Evolutionary conservation across 2,329 filamentous ascomycete species (phyloP).

Genomic region (Aspergillus arachidicola): DNA sequence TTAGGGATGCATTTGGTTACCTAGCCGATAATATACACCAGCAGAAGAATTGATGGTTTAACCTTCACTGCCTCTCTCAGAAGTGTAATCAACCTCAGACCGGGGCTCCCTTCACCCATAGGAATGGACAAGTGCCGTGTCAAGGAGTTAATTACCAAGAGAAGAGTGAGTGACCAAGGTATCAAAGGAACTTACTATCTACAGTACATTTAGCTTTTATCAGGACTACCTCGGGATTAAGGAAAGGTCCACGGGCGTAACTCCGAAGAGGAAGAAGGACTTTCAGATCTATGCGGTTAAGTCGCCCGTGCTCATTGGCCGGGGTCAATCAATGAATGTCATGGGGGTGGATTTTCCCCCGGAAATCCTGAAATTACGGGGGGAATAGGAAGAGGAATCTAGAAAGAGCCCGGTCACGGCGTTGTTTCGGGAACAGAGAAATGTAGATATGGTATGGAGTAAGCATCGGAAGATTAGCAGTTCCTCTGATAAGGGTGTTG

Average conservation of each 20-base stretch:
- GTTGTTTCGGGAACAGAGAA: neutral
- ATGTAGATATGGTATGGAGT: neutral
- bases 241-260: neutral
- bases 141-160: neutral
- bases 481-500: slow-evolving; percentile 26
- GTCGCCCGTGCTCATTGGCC: slow-evolving; percentile 20
- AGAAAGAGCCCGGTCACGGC: neutral
- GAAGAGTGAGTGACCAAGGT: neutral
- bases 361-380: neutral
- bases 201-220: slow-evolving; percentile 17
- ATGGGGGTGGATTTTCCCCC: slow-evolving; percentile 11
- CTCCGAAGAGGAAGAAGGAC: neutral
- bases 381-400: neutral
- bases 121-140: neutral
- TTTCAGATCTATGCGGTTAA: neutral
- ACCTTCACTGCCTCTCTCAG: neutral
- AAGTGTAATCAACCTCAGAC: neutral
- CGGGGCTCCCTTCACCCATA: neutral
- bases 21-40: neutral
- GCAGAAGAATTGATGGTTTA: neutral
- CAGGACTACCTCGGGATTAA: slow-evolving; percentile 6
- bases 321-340: slow-evolving; percentile 13
- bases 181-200: neutral
- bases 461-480: slow-evolving; percentile 7
- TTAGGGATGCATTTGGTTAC: neutral